phyloP scores from a whole-genome alignment of 2,329 filamentous ascomycete genomes.

The Exophiala oligosperma region DNA sequence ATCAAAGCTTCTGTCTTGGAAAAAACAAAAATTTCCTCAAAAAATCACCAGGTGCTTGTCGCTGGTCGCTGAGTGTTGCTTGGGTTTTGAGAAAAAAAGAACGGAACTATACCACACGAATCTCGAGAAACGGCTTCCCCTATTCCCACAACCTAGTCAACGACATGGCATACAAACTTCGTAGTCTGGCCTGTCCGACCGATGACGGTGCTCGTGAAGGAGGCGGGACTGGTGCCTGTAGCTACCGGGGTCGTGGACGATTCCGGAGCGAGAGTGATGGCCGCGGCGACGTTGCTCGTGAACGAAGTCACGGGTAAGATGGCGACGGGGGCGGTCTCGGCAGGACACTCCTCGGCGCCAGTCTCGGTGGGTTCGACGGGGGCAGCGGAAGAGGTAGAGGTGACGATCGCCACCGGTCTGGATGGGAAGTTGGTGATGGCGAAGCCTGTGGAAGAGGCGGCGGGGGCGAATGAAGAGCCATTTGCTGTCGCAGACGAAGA shows the following conservation, averaged over 20 bases:
- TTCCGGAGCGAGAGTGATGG: not conserved
- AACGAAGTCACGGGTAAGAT: not conserved
- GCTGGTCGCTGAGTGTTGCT: too few relatives aligned
- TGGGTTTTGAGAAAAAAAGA: too few relatives aligned
- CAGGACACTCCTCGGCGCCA: conserved; percentile 1
- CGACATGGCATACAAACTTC: conserved; percentile 23
- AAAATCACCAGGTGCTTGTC: too few relatives aligned
- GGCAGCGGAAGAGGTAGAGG: conserved; percentile 30
- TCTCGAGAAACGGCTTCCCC: not conserved
- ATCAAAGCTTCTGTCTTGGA: too few relatives aligned
- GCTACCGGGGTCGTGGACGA: not conserved
- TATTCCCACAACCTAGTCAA: conserved; percentile 4
- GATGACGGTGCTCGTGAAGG: conserved; percentile 25
- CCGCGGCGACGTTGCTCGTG: not conserved
- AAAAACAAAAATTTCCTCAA: too few relatives aligned
- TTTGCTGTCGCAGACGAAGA: not conserved
- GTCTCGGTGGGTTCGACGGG: not conserved
- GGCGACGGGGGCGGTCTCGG: not conserved
- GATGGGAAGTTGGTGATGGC: conserved; percentile 22
- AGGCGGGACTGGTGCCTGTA: conserved; percentile 9
- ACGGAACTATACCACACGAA: not conserved
- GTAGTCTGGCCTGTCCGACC: conserved; percentile 25
- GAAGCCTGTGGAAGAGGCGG: conserved; percentile 9
- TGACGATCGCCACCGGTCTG: conserved; percentile 13
- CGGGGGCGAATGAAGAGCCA: not conserved